Conservation (phyloP, 495 filamentous ascomycete genomes). For the Tuber magnatum region DNA sequence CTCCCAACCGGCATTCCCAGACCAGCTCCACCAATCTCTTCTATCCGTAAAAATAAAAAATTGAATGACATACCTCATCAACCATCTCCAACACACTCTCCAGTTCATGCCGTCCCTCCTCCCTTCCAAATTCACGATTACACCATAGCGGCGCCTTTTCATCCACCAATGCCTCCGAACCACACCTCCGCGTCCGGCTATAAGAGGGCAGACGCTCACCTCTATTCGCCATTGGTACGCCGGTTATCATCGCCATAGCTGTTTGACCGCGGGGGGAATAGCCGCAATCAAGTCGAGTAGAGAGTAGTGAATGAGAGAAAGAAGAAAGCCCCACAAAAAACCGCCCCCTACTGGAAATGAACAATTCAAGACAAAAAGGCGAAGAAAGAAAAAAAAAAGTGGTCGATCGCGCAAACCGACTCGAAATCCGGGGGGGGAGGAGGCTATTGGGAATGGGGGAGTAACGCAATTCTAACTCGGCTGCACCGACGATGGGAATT, state of each 20-base stretch:
- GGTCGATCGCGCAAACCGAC: neutral
- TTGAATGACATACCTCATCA: neutral
- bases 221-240: neutral
- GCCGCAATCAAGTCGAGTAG: neutral
- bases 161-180: neutral
- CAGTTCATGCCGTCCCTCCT: neutral
- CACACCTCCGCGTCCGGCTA: neutral
- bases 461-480: slow-evolving; percentile 13
- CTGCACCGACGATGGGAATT: neutral
- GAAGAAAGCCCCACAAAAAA: neutral
- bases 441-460: slow-evolving; percentile 1
- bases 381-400: neutral
- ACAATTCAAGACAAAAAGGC: slow-evolving; percentile 1
- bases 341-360: neutral
- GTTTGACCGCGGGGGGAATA: neutral
- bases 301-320: neutral
- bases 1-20: neutral
- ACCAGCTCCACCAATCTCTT: neutral
- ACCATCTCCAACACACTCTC: neutral
- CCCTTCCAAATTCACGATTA: neutral
- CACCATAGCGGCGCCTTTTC: neutral
- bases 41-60: neutral
- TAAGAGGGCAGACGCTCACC: neutral
- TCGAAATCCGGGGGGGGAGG: slow-evolving; percentile 15
- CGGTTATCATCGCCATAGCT: neutral